These are phyloP conservation scores for Apiospora phragmitis DNA, from an alignment of 2,329 filamentous ascomycete genomes.

Conservation along the genomic window DNA sequence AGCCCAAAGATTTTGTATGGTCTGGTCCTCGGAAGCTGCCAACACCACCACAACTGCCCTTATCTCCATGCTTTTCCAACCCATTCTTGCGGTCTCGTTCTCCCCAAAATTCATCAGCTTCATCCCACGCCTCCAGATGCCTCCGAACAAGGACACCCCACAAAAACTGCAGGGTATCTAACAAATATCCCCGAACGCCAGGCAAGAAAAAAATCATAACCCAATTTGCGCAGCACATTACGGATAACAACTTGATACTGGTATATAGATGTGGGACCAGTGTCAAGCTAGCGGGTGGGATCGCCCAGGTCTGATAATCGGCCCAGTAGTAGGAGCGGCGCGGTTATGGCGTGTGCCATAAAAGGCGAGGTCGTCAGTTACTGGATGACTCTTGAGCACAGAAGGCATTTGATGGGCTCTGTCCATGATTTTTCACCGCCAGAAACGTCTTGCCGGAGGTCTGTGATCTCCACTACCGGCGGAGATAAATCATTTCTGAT, in stretches of 20 bases:
- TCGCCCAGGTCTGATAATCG: not conserved
- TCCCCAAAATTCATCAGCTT: not conserved
- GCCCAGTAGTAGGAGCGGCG: not conserved
- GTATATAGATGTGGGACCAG: not conserved
- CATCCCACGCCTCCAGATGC: not conserved
- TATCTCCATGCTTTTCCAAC: not conserved
- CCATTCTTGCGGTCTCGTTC: not conserved
- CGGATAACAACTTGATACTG: not conserved
- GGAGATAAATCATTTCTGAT: constrained; percentile 49
- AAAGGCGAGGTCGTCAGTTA: constrained; percentile 24
- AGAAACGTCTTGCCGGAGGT: constrained; percentile 47
- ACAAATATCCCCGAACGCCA: constrained; percentile 10
- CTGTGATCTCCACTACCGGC: constrained; percentile 51
- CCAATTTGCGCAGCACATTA: constrained; percentile 4
- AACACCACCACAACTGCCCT: not conserved
- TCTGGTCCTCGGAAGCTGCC: not conserved
- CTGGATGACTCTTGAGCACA: constrained; percentile 50
- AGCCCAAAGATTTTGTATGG: not conserved
- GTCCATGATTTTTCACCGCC: constrained; percentile 55
- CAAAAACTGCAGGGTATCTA: constrained; percentile 8
- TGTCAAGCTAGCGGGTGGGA: not conserved
- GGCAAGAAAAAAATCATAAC: constrained; percentile 8
- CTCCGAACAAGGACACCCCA: constrained; percentile 8
- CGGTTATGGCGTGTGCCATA: not conserved
- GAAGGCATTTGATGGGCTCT: constrained; percentile 50